Evolutionary conservation across 1,139 yeast genomes (phyloP), one percentile per base, ranked within the genome.

Genomic region (Sugiyamaella grinbergsii): DNA sequence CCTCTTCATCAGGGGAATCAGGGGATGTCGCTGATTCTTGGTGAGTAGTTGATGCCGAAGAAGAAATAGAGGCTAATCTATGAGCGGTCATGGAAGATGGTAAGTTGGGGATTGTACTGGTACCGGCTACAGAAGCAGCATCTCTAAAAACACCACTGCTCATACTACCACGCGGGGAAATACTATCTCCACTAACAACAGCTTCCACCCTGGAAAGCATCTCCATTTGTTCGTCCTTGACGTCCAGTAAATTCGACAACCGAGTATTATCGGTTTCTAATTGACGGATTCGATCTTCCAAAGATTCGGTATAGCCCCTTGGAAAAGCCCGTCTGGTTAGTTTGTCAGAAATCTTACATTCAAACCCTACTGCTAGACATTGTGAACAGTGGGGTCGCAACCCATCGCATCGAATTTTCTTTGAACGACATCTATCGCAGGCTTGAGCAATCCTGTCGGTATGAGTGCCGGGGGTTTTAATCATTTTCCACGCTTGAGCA

Each of bases 381-480:
- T 83, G 85, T 18, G 79, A 74, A 64, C 93, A 85, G 56, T 61
- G 59, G 1, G 83, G 83, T 33, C 77, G 74, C 62, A 72, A 75
- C n/a, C 87, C 87, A 58, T 83, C 88, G 69, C 90, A 83, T 53
- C 81, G 77, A 32, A 83, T 81, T 58, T 87, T 87, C 65, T 87
- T 87, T 42, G 90, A 85, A 47, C 95, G 72, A 62, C 96, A 87
- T 49, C 96, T 68, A 64, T 88, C 95, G 68, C 95, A 88, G 0
- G 95, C 95, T 62, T 87, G 95, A 0, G 94, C 90, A 16, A 82
- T 81, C 54, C 90, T 69, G 51, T 78, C 79, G 0, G 73, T 68
- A 32, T 73, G 71, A 16, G 81, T 69, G 1, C 88, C 88, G 1
- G 85, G 85, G 2, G 84, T 76, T 61, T 78, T 78, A 48, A 83